Evolutionary conservation across 345 rosid genomes (phyloP).

Genomic region (Pistacia atlantica): DNA sequence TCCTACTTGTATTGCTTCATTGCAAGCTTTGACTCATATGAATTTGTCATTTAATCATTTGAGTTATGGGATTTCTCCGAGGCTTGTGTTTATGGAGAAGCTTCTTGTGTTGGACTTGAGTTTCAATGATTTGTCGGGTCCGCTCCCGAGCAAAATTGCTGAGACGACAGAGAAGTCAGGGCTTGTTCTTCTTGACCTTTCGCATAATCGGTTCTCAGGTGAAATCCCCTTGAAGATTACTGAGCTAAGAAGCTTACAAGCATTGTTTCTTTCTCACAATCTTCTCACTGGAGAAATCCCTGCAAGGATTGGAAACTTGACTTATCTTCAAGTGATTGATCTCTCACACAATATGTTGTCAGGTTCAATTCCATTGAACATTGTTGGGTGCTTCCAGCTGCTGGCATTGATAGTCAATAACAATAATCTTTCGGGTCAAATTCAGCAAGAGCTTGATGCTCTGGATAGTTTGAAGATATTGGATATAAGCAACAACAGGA

Average conservation of each 20-base stretch:
- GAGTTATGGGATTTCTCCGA: slow-evolving; percentile 65
- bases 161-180: slow-evolving; percentile 71
- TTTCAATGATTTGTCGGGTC: slow-evolving; percentile 71
- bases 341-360: slow-evolving; percentile 74
- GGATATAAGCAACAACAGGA: slow-evolving; percentile 74
- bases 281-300: slow-evolving; percentile 77
- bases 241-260: slow-evolving; percentile 79
- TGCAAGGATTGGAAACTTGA: slow-evolving; percentile 77
- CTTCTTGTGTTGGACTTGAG: slow-evolving; percentile 82
- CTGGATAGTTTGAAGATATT: slow-evolving; percentile 76
- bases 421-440: slow-evolving; percentile 82
- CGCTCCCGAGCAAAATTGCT: slow-evolving; percentile 63
- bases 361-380: slow-evolving; percentile 76
- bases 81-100: slow-evolving; percentile 70
- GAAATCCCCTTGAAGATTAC: slow-evolving; percentile 69
- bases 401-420: slow-evolving; percentile 68
- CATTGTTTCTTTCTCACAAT: slow-evolving; percentile 85
- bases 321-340: slow-evolving; percentile 85
- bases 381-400: slow-evolving; percentile 89
- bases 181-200: slow-evolving; percentile 78
- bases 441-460: slow-evolving; percentile 93
- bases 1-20: slow-evolving; percentile 82
- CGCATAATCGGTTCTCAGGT: slow-evolving; percentile 77
- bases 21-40: slow-evolving; percentile 51
- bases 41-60: slow-evolving; percentile 74